Evolutionary conservation across 257 asterid species (phyloP), one percentile per base, ranked within the genome.

Genomic region (Nicotiana attenuata): DNA sequence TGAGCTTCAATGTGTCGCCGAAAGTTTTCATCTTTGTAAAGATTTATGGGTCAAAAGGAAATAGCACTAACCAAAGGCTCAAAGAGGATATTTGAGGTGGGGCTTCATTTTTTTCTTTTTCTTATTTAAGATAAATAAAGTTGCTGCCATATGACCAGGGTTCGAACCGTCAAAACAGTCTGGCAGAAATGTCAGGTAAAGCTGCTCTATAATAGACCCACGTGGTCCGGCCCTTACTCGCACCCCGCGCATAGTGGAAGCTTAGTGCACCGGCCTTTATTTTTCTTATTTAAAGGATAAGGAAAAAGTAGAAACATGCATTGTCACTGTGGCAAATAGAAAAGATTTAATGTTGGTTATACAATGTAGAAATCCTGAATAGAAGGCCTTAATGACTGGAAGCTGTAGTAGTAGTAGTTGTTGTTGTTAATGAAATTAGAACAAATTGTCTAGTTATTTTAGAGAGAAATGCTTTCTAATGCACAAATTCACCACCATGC

Each of bases 401-500:
- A 22, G 35, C 5, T 41, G 35, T 38, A 7, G 47, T 7, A 1
- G 10, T 38, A 7, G 47, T 35, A 10, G 77, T 35, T 10, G 55
- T 67, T 4, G 59, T 53, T 53, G n/a, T 15, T 53, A 0, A 5
- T 68, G 7, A 14, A 68, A 10, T 41, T 68, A 5, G 77, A 28
- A 5, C 31, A 10, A 38, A 35, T 35, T 53, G 0, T 26, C 28
- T 26, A 29, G 20, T 73, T 45, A 57, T 71, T 15, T 0, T 45
- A 0, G 13, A 0, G 11, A 47, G 78, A 41, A 71, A 2, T 47
- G 78, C 61, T 73, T 59, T 19, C 10, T 29, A 68, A 13, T 7
- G 26, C 20, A n/a, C 64, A 31, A 66, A 80, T 83, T 22, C 24
- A 67, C 66, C 66, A 64, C 80, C 69, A 13, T 47, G 78, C 20